Conservation (phyloP, 371 early-diverging fungal genomes). For the Dichotomocladium elegans region DNA sequence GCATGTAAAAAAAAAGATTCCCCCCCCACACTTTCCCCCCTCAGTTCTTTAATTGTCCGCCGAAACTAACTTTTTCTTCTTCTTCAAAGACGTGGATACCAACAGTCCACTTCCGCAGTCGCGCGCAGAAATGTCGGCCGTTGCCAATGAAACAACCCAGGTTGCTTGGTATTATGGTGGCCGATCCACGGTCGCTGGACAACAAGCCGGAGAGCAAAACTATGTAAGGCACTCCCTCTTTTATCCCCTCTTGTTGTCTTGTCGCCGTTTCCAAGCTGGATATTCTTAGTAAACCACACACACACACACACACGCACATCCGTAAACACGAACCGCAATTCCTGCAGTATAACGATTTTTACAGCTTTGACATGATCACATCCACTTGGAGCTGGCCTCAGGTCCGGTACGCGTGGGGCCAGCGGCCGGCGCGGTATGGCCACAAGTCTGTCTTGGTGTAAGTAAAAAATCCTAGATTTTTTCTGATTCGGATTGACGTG, state of each 20-base stretch:
- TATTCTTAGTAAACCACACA: not conserved
- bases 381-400: slow-evolving; percentile 14
- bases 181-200: slow-evolving; percentile 4
- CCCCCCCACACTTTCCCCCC: too few species aligned
- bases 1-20: too few species aligned
- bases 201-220: not conserved
- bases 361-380: slow-evolving; percentile 17
- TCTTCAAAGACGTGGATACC: not conserved
- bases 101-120: slow-evolving; percentile 8
- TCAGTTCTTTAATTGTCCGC: too few species aligned
- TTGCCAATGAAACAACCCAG: slow-evolving; percentile 13
- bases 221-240: slow-evolving; percentile 2
- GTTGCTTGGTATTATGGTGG: slow-evolving; percentile 42
- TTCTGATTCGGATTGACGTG: too few species aligned
- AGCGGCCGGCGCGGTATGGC: slow-evolving; percentile 24
- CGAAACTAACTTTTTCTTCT: too few species aligned
- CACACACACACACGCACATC: not conserved
- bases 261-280: too few species aligned
- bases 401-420: slow-evolving; percentile 17
- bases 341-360: slow-evolving; percentile 20
- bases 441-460: slow-evolving; percentile 35
- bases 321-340: not conserved
- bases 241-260: too few species aligned
- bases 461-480: too few species aligned
- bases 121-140: slow-evolving; percentile 30